Percentiles rank a stretch among this genome's conserved stretches.
These are phyloP conservation scores for Peronospora farinosa DNA, from an alignment of 352 stramenopile genomes.

Conservation along the genomic window DNA sequence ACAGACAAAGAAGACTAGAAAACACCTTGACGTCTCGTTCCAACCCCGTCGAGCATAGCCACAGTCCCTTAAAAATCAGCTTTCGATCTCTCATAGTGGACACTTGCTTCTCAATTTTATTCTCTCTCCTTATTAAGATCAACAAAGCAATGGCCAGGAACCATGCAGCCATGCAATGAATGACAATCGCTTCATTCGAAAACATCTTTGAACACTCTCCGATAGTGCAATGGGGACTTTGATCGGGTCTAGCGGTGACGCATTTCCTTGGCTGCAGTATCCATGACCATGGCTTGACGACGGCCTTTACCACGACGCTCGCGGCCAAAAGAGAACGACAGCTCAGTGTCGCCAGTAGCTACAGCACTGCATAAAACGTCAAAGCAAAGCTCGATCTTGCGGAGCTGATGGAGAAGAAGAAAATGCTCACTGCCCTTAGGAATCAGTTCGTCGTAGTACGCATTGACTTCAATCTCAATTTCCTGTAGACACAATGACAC, in stretches of 20 bases:
- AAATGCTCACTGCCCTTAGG: constrained; percentile 37
- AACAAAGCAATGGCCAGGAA: constrained; percentile 60
- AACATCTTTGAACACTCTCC: too few species aligned
- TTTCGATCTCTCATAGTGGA: constrained; percentile 7
- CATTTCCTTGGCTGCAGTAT: constrained; percentile 50
- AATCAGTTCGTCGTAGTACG: constrained; percentile 56
- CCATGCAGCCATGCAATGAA: constrained; percentile 82
- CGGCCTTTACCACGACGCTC: constrained; percentile 65
- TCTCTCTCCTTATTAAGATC: too few species aligned
- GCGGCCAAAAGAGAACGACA: constrained; percentile 47
- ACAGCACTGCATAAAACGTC: constrained; percentile 44
- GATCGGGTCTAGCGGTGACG: constrained; percentile 41
- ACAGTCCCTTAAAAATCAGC: constrained; percentile 43
- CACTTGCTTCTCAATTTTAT: too few species aligned
- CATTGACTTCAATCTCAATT: constrained; percentile 74
- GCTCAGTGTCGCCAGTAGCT: constrained; percentile 23
- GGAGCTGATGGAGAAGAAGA: constrained; percentile 65
- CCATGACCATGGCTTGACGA: constrained; percentile 59
- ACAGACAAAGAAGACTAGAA: neutral
- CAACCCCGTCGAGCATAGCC: constrained; percentile 50
- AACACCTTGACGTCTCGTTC: constrained; percentile 46
- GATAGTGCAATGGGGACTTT: too few species aligned
- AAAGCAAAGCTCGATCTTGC: constrained; percentile 61
- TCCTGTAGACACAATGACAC: constrained; percentile 31
- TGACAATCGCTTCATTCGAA: too few species aligned